These are phyloP conservation scores for Discostella stelligeroides DNA, from an alignment of 108 stramenopile genomes.

Conservation along the genomic window DNA sequence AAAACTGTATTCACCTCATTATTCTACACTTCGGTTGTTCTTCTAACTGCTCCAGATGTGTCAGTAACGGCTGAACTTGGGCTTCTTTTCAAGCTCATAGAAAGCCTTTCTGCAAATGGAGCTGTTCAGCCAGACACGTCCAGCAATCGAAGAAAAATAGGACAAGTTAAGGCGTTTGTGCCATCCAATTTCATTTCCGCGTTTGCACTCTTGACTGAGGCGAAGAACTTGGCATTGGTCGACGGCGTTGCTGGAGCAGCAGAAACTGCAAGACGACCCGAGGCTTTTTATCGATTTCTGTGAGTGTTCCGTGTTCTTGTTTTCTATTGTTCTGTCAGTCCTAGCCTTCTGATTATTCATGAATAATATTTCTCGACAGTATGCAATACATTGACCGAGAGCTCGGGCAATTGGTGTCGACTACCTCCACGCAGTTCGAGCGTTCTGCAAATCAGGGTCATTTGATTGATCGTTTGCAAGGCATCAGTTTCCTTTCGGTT, in stretches of 20 bases:
- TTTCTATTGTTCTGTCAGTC: conserved; percentile 52
- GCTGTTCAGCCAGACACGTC: conserved; percentile 47
- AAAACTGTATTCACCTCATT: too few relatives aligned
- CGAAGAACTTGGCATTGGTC: conserved; percentile 74
- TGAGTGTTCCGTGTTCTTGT: too few relatives aligned
- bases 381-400: conserved; percentile 80
- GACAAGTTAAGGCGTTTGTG: conserved; percentile 64
- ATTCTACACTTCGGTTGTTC: too few relatives aligned
- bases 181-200: conserved; percentile 77
- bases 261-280: conserved; percentile 70
- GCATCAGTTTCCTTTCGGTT: conserved; percentile 70
- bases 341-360: not conserved
- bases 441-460: not conserved
- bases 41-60: not conserved
- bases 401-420: conserved; percentile 26
- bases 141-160: conserved; percentile 7
- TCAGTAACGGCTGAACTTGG: conserved; percentile 71
- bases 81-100: conserved; percentile 80
- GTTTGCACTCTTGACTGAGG: conserved; percentile 72
- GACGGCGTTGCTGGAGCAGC: conserved; percentile 77
- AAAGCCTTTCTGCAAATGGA: conserved; percentile 64
- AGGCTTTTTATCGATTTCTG: conserved; percentile 85
- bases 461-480: conserved; percentile 70
- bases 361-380: not conserved
- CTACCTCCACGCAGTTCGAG: not conserved